Base-by-base conservation (phyloP, 805 yeast genomes). In the Metschnikowia colocasiae region DNA sequence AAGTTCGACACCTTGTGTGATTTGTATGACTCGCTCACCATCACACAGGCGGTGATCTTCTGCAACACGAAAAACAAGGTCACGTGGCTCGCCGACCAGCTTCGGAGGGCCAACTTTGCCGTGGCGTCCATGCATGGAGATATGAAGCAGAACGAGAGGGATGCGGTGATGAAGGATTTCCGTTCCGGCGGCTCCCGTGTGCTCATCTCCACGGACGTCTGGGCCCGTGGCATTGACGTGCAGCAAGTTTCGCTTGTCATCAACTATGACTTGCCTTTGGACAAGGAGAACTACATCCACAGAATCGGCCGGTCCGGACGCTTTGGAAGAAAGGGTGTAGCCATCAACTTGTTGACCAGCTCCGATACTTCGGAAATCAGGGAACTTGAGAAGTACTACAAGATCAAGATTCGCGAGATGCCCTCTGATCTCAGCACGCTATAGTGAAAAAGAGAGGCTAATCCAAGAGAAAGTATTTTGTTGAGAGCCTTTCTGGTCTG, bases 221-320 rank as follows among this genome's bases (percentile, higher is more conserved):
- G 92, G 85, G 99, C 99, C 43, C 81, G 99, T 72, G 99, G 99
- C 65, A 94, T 92, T 57, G 99, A 92, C 71, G 98, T 92, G 51
- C 99, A 92, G 75, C 98, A 92, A 67, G 97, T 92, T 41, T 91
- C 97, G 10, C 73, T 92, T 57, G 99, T 92, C 51, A 88, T 92
- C 63, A 92, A 92, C 79, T 92, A 87, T 73, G 99, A 92, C 70
- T 74, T 92, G 67, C 98, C 99, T 47, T 69, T 80, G 55, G 90
- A 94, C 78, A 83, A 85, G 65, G 98, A 92, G 71, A 92, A 92
- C 79, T 92, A 92, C 70, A 84, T 92, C 63, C 99, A 92, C 76
- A 82, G 99, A 73, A 92, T 92, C 58, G 99, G 99, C 69, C 85
- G 99, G 71, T 90, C 96, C 58, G 99, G 98, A 55, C 83, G 99